phyloP scores from a whole-genome alignment of 164 flowering plant genomes.

The Vitis riparia region DNA sequence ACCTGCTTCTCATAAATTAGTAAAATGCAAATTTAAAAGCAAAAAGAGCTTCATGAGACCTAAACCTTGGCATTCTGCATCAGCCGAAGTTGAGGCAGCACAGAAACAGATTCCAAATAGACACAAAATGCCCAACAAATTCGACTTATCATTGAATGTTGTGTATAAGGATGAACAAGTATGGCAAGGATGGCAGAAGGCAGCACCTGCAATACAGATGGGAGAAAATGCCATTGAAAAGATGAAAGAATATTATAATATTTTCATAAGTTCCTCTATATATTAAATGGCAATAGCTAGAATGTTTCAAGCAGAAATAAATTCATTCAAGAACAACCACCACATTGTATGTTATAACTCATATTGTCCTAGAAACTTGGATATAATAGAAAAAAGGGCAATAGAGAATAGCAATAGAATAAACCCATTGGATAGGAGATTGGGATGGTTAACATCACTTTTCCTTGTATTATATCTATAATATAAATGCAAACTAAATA shows the following conservation, averaged over 20 bases:
- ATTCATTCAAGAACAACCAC: too few species aligned
- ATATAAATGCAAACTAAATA: too few species aligned
- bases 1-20: neutral
- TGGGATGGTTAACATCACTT: too few species aligned
- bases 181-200: conserved; percentile 54
- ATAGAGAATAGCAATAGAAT: too few species aligned
- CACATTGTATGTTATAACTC: too few species aligned
- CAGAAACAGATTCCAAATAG: conserved; percentile 80
- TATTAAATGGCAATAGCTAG: too few species aligned
- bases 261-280: too few species aligned
- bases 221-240: neutral
- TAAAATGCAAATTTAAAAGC: neutral
- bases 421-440: too few species aligned
- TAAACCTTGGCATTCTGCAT: conserved; percentile 91
- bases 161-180: conserved; percentile 44
- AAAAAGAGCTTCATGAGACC: neutral
- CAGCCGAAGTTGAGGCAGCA: conserved; percentile 79
- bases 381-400: too few species aligned
- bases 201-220: conserved; percentile 36
- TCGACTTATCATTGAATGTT: conserved; percentile 15
- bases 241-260: neutral
- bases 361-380: too few species aligned
- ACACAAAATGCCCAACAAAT: conserved; percentile 70
- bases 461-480: too few species aligned
- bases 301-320: too few species aligned